Base-by-base conservation (phyloP, 352 stramenopile species). In the Pythium angustatum region DNA sequence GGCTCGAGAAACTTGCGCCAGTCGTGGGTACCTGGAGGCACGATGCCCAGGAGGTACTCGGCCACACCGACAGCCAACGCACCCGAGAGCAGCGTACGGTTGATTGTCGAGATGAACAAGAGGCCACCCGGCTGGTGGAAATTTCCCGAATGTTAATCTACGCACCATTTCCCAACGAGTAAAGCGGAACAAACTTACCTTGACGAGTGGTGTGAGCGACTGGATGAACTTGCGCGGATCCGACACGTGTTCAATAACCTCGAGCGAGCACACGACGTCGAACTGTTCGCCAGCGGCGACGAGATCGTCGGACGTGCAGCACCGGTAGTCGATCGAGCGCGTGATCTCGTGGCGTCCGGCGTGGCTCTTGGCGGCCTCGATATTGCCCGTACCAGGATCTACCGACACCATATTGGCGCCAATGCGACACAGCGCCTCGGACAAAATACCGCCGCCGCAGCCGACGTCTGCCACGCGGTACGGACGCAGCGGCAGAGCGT, bases 91-190 rank as follows among this genome's bases (percentile, higher is more conserved):
- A 75, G 62, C 9, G 85, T 94, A 45, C 87, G 85, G 68, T 93
- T 95, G 66, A 95, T 93, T 36, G 87, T 90, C 62, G 87, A 95
- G 57, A 95, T 57, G 66, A 95, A 95, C 14, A 95, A 57, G 53
- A 95, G 30, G 6, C 87, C 87, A 28, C 83, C 85, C 12, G 83
- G 83, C 81, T 91, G 36, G 38, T 9, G 1, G 61, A 15, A 7
- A 41, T 12, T 61, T 36, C 14, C 21, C n/a, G 36, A n/a, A 38
- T 17, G 24, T 34, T 11, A 41, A 27, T 17, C 12, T 19, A 12
- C 14, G 24, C n/a, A n/a, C n/a, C n/a, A n/a, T n/a, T n/a, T n/a
- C n/a, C n/a, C n/a, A n/a, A n/a, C n/a, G n/a, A n/a, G n/a, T n/a
- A n/a, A n/a, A n/a, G n/a, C 2, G 33, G 19, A 10, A 3, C 3